Evolutionary conservation across 2,329 filamentous ascomycete species (phyloP).

Genomic region (Akanthomyces uredinophilus): DNA sequence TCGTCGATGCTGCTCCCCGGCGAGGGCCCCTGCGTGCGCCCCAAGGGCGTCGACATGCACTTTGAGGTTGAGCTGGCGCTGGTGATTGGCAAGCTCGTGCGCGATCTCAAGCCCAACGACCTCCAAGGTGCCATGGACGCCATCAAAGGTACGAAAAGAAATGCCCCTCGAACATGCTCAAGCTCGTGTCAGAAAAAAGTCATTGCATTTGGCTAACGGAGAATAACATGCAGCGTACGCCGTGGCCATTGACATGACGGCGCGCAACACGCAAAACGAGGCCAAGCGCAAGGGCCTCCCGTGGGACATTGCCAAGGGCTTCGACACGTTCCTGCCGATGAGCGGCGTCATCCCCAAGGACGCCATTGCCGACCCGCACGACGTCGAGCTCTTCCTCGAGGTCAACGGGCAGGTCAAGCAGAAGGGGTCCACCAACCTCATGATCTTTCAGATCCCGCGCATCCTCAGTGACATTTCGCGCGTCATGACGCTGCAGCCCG

Average conservation of each 20-base stretch:
- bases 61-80: constrained; percentile 94
- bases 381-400: constrained; percentile 77
- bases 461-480: constrained; percentile 86
- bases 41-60: constrained; percentile 78
- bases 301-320: constrained; percentile 95
- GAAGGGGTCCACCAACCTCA: constrained; percentile 82
- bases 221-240: constrained; percentile 61
- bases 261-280: constrained; percentile 89
- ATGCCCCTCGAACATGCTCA: too few species aligned
- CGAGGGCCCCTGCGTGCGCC: constrained; percentile 74
- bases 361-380: constrained; percentile 78
- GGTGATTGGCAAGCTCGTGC: constrained; percentile 75
- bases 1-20: constrained; percentile 77
- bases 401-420: constrained; percentile 79
- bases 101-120: constrained; percentile 71
- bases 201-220: too few species aligned
- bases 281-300: constrained; percentile 95
- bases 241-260: constrained; percentile 95
- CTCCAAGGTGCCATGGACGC: constrained; percentile 71
- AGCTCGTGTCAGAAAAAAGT: too few species aligned
- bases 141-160: constrained; percentile 60
- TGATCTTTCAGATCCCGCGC: constrained; percentile 87
- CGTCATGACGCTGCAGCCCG: constrained; percentile 89
- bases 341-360: constrained; percentile 75
- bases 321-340: constrained; percentile 93